Evolutionary conservation across 1,139 yeast species (phyloP).

Genomic region (Petasospora fabianii): DNA sequence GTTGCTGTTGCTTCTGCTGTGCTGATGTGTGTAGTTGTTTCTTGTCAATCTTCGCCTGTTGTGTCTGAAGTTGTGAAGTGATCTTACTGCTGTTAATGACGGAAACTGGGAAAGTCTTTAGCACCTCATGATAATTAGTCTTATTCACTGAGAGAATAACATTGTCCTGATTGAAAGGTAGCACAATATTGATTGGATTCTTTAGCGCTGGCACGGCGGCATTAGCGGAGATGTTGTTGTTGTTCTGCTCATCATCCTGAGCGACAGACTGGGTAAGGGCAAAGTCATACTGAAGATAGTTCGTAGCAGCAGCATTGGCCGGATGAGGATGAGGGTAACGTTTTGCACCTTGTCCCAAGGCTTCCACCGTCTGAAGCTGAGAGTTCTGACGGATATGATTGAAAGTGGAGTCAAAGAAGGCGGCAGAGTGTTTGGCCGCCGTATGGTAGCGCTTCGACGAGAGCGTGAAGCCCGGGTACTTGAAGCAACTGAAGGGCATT

Average conservation of each 20-base stretch:
- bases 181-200: slow-evolving; percentile 18
- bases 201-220: slow-evolving; percentile 8
- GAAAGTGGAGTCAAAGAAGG: slow-evolving; percentile 29
- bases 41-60: slow-evolving; percentile 1
- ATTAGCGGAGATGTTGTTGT: not conserved
- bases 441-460: slow-evolving; percentile 27
- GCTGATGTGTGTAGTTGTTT: slow-evolving; percentile 11
- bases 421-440: slow-evolving; percentile 25
- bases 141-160: slow-evolving; percentile 14
- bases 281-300: slow-evolving; percentile 21
- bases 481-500: slow-evolving; percentile 28
- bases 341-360: slow-evolving; percentile 19
- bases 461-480: slow-evolving; percentile 20
- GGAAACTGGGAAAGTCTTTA: slow-evolving; percentile 8
- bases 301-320: slow-evolving; percentile 22
- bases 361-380: slow-evolving; percentile 20
- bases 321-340: slow-evolving; percentile 26
- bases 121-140: slow-evolving; percentile 14
- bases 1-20: not conserved
- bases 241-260: slow-evolving; percentile 19
- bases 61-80: slow-evolving; percentile 7
- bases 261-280: slow-evolving; percentile 8
- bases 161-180: slow-evolving; percentile 19
- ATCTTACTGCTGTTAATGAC: slow-evolving; percentile 3
- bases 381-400: slow-evolving; percentile 26